Conservation (phyloP, 495 filamentous ascomycete genomes). For the Penicillium tannophilum region DNA sequence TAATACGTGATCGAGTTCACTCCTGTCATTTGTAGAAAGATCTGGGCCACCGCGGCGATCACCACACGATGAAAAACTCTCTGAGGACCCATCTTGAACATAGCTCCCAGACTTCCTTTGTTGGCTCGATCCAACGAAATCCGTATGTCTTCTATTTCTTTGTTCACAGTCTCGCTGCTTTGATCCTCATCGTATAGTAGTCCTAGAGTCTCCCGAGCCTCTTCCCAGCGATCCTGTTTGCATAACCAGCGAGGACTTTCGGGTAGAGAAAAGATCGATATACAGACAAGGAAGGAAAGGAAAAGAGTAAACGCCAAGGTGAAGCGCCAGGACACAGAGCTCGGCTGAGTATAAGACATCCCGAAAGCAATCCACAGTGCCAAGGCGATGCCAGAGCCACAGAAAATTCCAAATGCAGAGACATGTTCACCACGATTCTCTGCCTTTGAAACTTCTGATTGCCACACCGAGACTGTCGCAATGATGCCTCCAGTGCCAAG, state of each 20-base stretch:
- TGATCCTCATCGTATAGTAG: constrained; percentile 21
- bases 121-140: constrained; percentile 14
- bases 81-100: constrained; percentile 21
- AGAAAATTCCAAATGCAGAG: constrained; percentile 38
- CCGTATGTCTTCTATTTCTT: constrained; percentile 20
- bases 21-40: constrained; percentile 27
- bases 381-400: constrained; percentile 27
- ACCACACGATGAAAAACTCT: constrained; percentile 28
- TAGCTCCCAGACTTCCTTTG: constrained; percentile 20
- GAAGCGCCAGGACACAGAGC: constrained; percentile 42
- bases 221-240: constrained; percentile 25
- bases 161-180: constrained; percentile 9
- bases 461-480: constrained; percentile 46
- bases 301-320: constrained; percentile 49
- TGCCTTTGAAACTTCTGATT: constrained; percentile 39
- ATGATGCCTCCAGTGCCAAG: constrained; percentile 40
- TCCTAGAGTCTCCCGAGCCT: constrained; percentile 29
- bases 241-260: constrained; percentile 44
- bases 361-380: constrained; percentile 17
- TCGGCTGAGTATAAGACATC: constrained; percentile 15
- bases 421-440: constrained; percentile 38
- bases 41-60: constrained; percentile 29
- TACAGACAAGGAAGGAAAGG: constrained; percentile 46
- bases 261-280: constrained; percentile 33
- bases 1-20: constrained; percentile 30